These are phyloP conservation scores for Jaminaea rosea DNA, from an alignment of 1,284 basidiomycete genomes.

Conservation along the genomic window DNA sequence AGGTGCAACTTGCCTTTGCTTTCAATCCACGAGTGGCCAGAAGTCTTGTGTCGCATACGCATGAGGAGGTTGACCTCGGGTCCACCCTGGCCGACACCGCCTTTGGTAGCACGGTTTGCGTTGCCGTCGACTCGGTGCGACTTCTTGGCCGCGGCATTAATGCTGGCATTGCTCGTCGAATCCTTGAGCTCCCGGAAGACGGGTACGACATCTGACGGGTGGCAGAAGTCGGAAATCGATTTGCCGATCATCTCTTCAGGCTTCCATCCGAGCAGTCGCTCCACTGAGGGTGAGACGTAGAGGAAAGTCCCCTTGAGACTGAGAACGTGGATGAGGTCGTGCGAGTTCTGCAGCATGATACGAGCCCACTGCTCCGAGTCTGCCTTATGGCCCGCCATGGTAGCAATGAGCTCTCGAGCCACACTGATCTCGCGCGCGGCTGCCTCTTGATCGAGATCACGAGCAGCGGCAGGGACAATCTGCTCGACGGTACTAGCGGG, in stretches of 20 bases:
- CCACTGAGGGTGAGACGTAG: conserved; percentile 63
- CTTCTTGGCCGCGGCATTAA: conserved; percentile 35
- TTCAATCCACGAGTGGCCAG: conserved; percentile 37
- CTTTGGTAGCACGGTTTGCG: conserved; percentile 36
- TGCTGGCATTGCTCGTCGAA: conserved; percentile 49
- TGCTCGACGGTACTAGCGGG: conserved; percentile 20
- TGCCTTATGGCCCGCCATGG: conserved; percentile 4
- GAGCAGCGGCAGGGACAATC: conserved; percentile 6
- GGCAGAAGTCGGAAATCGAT: conserved; percentile 67
- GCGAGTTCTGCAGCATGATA: conserved; percentile 32
- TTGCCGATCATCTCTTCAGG: conserved; percentile 71
- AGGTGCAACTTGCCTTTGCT: conserved; percentile 38
- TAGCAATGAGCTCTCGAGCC: conserved; percentile 9
- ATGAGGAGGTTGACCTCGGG: conserved; percentile 37
- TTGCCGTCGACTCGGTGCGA: conserved; percentile 23
- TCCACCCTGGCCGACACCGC: conserved; percentile 39
- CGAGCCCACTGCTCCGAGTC: conserved; percentile 35
- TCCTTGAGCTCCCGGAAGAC: conserved; percentile 89
- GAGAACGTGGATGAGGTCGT: conserved; percentile 77
- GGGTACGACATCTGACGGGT: conserved; percentile 79
- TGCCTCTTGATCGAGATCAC: neutral
- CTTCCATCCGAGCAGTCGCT: conserved; percentile 37
- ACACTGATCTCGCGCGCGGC: conserved; percentile 1
- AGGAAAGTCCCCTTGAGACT: conserved; percentile 88
- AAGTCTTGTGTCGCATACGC: conserved; percentile 37